Conservation (phyloP, 2,329 filamentous ascomycete species). For the Colletotrichum australisinense region DNA sequence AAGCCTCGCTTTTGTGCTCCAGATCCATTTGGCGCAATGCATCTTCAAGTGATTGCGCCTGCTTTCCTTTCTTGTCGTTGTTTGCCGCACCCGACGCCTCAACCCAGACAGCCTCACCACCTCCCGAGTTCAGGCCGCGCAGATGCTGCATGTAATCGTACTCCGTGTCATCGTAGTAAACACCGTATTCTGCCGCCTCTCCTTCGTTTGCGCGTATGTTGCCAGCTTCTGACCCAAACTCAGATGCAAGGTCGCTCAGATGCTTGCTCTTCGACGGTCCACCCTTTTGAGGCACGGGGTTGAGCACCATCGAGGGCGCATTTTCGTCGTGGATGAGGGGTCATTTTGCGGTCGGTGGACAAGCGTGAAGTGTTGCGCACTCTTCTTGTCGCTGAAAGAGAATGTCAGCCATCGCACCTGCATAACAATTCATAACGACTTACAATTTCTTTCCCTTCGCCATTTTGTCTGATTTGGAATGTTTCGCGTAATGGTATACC, state of each 20-base stretch:
- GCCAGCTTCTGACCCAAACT: constrained; percentile 76
- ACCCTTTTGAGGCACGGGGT: constrained; percentile 66
- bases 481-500: not conserved
- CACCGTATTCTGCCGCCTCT: constrained; percentile 91
- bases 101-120: constrained; percentile 84
- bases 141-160: constrained; percentile 99
- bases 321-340: constrained; percentile 90
- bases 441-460: constrained; percentile 78
- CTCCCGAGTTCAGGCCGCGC: constrained; percentile 82
- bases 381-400: constrained; percentile 80
- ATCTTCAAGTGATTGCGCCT: constrained; percentile 85
- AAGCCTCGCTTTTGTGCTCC: constrained; percentile 62
- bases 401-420: constrained; percentile 35
- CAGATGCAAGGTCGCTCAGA: constrained; percentile 79
- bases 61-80: constrained; percentile 74
- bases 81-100: constrained; percentile 73
- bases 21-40: constrained; percentile 75
- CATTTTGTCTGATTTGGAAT: constrained; percentile 60
- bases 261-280: constrained; percentile 66
- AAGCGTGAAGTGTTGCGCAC: constrained; percentile 90
- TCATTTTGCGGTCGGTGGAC: constrained; percentile 98
- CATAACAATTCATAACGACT: constrained; percentile 32
- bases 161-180: constrained; percentile 93
- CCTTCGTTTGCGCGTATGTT: constrained; percentile 89
- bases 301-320: constrained; percentile 91